These are phyloP conservation scores for Castanea sativa DNA, from an alignment of 306 rosid genomes.

Conservation along the genomic window DNA sequence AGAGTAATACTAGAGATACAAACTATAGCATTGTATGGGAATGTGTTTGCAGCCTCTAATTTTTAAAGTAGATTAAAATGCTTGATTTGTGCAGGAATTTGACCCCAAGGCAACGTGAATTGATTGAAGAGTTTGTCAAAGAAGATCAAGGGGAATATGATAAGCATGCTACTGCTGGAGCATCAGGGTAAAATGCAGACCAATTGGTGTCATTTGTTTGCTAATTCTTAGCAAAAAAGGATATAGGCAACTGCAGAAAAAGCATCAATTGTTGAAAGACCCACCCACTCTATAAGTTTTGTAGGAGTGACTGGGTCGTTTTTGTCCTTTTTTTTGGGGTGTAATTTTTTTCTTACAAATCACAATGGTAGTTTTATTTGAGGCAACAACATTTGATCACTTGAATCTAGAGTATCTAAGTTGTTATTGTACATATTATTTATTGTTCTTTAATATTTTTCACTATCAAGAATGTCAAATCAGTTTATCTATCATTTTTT, in stretches of 20 bases:
- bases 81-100: constrained; percentile 46
- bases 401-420: no score
- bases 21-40: neutral
- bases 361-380: no score
- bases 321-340: neutral
- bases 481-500: no score
- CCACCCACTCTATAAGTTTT: constrained; percentile 43
- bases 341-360: no score
- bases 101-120: constrained; percentile 68
- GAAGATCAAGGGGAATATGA: no score
- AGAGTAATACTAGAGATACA: no score
- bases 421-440: no score
- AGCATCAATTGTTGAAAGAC: neutral
- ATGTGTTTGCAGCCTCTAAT: neutral
- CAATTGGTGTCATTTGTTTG: neutral
- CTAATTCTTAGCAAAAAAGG: constrained; percentile 1
- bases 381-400: no score
- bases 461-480: no score
- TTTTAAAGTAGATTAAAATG: neutral
- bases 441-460: no score
- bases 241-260: neutral
- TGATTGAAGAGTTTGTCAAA: constrained; percentile 66
- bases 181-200: constrained; percentile 21
- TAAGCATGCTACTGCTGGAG: neutral
- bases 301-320: constrained; percentile 41